Base-by-base conservation (phyloP, 2,329 filamentous ascomycete genomes). In the Alternaria brassicae region DNA sequence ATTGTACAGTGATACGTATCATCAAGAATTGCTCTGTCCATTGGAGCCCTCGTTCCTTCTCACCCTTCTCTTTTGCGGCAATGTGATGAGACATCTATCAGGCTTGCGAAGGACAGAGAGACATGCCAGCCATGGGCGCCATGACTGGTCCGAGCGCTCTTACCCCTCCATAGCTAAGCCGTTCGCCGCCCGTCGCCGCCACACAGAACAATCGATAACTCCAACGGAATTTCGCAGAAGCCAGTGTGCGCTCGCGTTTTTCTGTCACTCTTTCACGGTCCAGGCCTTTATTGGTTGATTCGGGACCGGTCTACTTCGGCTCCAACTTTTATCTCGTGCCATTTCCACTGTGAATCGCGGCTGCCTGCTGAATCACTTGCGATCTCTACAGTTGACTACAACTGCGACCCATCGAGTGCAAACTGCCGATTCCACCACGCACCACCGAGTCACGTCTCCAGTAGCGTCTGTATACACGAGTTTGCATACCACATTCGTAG, bases 251-350 rank as follows among this genome's bases (percentile, higher is more conserved):
- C 49, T 48, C 34, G 69, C 71, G 66, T 70, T 70, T 68, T 61
- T 61, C 63, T 65, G 30, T 56, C 59, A 53, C 63, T 65, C 61
- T 61, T 62, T 65, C 56, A 56, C 61, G 67, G 63, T 69, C 66
- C 61, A 71, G 67, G 63, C 66, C 65, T 69, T 68, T 37, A 61
- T 63, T 69, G 67, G 63, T 66, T 65, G 50, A 65, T 63, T 65
- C 64, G 60, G 65, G 66, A 64, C 60, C 66, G 39, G 48, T 53
- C 44, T 59, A 56, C 49, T 55, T 56, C 23, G 62, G 56, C 58
- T 63, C 56, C 52, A 55, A 32, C n/a, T 59, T 59, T 45, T 56
- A 34, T 37, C 23, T 36, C 28, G 19, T 48, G 32, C 23, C 37
- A n/a, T 44, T 28, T 53, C 37, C 44, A 48, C 44, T 23, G 44